phyloP scores from a whole-genome alignment of 1,284 basidiomycete genomes.

The Macrocystidia cucumis region DNA sequence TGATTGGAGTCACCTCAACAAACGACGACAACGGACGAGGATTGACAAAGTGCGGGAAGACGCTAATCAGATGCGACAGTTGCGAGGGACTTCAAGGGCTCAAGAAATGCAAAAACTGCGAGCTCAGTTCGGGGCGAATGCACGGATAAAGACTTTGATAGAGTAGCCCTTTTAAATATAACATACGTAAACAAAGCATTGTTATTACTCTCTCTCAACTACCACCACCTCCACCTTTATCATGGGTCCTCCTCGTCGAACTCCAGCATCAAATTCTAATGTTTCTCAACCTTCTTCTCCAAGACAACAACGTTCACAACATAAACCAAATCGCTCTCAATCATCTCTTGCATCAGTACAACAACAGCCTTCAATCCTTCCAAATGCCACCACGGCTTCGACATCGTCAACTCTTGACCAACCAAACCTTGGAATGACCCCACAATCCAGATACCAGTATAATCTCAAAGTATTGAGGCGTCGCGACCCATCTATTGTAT shows the following conservation, averaged over 20 bases:
- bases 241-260: slow-evolving; percentile 23
- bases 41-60: slow-evolving; percentile 27
- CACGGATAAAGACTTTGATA: no score
- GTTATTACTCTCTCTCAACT: no score
- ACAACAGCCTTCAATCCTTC: slow-evolving; percentile 11
- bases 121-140: no score
- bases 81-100: no score
- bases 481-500: slow-evolving; percentile 72
- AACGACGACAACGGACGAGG: slow-evolving; percentile 36
- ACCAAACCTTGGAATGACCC: slow-evolving; percentile 38
- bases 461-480: slow-evolving; percentile 82
- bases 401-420: slow-evolving; percentile 15
- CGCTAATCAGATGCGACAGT: slow-evolving; percentile 16
- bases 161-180: no score
- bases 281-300: slow-evolving; percentile 6
- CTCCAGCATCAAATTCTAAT: slow-evolving; percentile 8
- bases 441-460: slow-evolving; percentile 54
- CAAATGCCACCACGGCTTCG: slow-evolving; percentile 12
- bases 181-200: no score
- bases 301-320: no score
- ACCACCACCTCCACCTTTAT: no score
- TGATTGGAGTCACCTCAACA: slow-evolving; percentile 51
- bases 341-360: slow-evolving; percentile 8
- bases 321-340: slow-evolving; percentile 7
- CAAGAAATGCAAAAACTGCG: no score